phyloP scores from a whole-genome alignment of 2,329 filamentous ascomycete genomes.

The Apiospora malaysiana region DNA sequence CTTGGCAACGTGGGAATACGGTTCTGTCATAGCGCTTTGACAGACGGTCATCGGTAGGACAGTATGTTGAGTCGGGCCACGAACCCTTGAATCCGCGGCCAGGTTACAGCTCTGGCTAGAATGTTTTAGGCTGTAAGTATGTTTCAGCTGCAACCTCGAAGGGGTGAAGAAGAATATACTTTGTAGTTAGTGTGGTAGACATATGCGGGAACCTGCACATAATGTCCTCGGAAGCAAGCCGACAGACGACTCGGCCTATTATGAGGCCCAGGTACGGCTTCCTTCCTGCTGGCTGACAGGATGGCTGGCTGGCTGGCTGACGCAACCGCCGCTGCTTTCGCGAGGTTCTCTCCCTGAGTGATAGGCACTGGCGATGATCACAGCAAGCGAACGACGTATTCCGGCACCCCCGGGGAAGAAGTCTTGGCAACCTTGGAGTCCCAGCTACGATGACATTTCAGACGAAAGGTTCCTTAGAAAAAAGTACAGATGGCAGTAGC shows the following conservation, averaged over 20 bases:
- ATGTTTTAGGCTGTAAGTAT: conserved; percentile 6
- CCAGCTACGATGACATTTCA: not conserved
- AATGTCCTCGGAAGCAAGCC: conserved; percentile 9
- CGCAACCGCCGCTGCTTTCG: not conserved
- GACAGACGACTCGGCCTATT: not conserved
- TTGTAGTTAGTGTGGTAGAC: not conserved
- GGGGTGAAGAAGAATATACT: not conserved
- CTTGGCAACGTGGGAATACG: conserved; percentile 1
- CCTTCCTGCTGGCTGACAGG: not conserved
- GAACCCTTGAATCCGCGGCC: conserved; percentile 12
- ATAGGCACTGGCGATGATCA: not conserved
- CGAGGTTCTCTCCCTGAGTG: not conserved
- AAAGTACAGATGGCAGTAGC: not conserved
- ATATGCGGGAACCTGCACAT: conserved; percentile 14
- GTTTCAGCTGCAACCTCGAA: conserved; percentile 14
- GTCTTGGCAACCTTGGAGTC: not conserved
- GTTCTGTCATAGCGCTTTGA: conserved; percentile 18
- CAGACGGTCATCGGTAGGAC: not conserved
- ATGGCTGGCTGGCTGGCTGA: not conserved
- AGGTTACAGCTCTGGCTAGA: not conserved
- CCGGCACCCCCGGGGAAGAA: not conserved
- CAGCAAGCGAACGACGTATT: not conserved
- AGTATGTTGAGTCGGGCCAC: conserved; percentile 1
- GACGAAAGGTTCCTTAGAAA: not conserved
- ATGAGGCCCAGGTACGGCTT: not conserved